phyloP scores from a whole-genome alignment of 345 rosid species.

The Aegle marmelos region DNA sequence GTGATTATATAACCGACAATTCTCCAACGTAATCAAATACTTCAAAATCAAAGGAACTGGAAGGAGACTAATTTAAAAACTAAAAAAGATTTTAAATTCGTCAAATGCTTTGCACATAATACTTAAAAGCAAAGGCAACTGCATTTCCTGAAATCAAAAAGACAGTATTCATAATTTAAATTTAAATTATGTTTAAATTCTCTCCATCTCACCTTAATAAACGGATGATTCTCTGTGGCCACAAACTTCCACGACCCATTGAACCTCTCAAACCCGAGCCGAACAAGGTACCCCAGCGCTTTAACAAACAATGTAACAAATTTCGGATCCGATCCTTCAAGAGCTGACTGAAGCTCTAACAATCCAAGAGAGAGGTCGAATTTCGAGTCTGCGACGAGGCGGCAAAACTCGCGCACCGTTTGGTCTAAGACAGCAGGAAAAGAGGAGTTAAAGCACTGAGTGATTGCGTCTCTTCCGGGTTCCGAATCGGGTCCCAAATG shows the following conservation, averaged over 20 bases:
- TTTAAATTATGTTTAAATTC: neutral
- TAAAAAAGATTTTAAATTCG: neutral
- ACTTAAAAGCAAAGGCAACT: neutral
- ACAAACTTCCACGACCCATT: conserved; percentile 49
- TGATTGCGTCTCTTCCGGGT: conserved; percentile 59
- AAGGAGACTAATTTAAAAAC: neutral
- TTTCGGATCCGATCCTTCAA: conserved; percentile 67
- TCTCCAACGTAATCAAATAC: neutral
- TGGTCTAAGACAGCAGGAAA: conserved; percentile 81
- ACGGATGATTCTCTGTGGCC: conserved; percentile 67
- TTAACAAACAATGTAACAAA: conserved; percentile 56
- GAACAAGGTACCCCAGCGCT: conserved; percentile 61
- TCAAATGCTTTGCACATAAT: neutral
- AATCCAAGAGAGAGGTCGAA: conserved; percentile 54
- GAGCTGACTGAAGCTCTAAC: conserved; percentile 82
- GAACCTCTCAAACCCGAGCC: conserved; percentile 47
- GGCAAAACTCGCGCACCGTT: conserved; percentile 84
- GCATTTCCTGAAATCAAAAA: neutral
- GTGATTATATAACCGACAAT: neutral
- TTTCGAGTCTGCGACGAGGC: conserved; percentile 58
- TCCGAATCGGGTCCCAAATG: conserved; percentile 52
- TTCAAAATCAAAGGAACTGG: neutral
- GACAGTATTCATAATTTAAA: neutral
- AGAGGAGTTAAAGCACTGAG: conserved; percentile 61
- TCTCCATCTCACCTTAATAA: conserved; percentile 51